These are phyloP conservation scores for Skeletonema menzelii DNA, from an alignment of 108 stramenopile species.

Conservation along the genomic window DNA sequence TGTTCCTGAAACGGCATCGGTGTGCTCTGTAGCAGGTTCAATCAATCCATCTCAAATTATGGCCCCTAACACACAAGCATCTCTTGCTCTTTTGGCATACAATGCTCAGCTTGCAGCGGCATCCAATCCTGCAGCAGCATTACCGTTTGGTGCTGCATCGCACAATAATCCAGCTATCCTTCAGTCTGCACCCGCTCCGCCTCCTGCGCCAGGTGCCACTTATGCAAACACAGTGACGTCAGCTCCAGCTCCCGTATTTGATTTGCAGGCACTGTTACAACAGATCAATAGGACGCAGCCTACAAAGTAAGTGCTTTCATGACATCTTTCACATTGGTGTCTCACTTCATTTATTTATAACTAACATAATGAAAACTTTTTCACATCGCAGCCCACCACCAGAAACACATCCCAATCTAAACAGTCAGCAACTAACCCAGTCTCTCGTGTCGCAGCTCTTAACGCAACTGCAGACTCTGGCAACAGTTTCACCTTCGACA, in stretches of 20 bases:
- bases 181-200: not conserved
- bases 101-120: slow-evolving; percentile 31
- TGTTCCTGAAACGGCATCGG: not conserved
- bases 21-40: not conserved
- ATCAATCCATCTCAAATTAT: not conserved
- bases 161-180: not conserved
- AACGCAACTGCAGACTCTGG: not conserved
- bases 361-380: not conserved
- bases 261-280: not conserved
- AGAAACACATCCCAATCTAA: not conserved
- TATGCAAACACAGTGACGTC: not conserved
- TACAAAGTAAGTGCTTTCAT: not conserved
- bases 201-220: not conserved
- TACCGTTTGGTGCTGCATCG: not conserved
- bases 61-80: not conserved
- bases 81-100: slow-evolving; percentile 6
- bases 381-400: not conserved
- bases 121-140: slow-evolving; percentile 1
- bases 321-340: not conserved
- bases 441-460: not conserved
- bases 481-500: not conserved
- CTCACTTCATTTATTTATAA: not conserved
- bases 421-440: not conserved
- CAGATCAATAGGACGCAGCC: not conserved
- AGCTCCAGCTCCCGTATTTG: not conserved